Evolutionary conservation across 2,329 filamentous ascomycete species (phyloP).

Genomic region (Corinectria fuckeliana): DNA sequence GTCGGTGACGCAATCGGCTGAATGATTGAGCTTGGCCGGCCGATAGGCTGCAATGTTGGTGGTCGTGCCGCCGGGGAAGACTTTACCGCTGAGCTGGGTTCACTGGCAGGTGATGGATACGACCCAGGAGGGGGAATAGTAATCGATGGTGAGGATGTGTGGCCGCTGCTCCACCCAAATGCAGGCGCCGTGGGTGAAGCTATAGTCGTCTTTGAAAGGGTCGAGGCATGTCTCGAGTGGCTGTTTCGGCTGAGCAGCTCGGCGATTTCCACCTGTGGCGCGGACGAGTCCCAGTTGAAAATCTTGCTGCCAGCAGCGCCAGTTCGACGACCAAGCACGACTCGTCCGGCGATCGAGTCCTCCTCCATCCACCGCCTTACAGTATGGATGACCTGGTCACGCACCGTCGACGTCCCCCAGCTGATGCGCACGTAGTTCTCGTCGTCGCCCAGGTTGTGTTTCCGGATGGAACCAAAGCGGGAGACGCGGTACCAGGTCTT

Average conservation of each 20-base stretch:
- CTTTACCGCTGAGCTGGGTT: conserved; percentile 14
- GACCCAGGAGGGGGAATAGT: conserved; percentile 24
- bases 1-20: conserved; percentile 18
- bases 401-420: conserved; percentile 63
- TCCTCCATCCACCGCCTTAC: conserved; percentile 72
- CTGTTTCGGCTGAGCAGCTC: conserved; percentile 42
- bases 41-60: conserved; percentile 22
- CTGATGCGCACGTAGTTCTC: conserved; percentile 65
- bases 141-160: conserved; percentile 24
- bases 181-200: conserved; percentile 37
- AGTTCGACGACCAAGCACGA: conserved; percentile 45
- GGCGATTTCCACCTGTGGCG: conserved; percentile 56
- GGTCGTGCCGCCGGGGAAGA: conserved; percentile 10
- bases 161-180: conserved; percentile 42
- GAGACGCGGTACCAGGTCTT: conserved; percentile 71
- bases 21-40: background rate
- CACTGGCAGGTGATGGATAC: conserved; percentile 15
- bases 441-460: conserved; percentile 62
- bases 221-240: conserved; percentile 35
- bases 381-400: conserved; percentile 60
- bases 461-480: conserved; percentile 63
- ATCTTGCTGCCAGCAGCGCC: conserved; percentile 54
- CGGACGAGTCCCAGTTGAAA: conserved; percentile 67
- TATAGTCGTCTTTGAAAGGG: conserved; percentile 28
- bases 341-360: conserved; percentile 63